These are phyloP conservation scores for Xylaria sp. DNA, from an alignment of 2,329 filamentous ascomycete species.

Conservation along the genomic window DNA sequence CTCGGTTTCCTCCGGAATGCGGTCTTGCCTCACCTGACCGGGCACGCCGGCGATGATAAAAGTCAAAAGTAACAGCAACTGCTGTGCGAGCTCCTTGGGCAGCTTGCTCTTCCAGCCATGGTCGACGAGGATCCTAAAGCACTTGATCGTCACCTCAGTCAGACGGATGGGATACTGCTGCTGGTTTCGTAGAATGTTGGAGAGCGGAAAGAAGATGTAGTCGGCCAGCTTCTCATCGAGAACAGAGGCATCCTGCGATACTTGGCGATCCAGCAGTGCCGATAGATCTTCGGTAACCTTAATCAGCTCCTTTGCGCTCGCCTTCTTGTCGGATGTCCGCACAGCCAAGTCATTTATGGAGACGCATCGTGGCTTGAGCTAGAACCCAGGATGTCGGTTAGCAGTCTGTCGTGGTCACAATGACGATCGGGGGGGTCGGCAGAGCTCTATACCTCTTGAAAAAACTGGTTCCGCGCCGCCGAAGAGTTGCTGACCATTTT, in stretches of 20 bases:
- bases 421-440: constrained; percentile 6
- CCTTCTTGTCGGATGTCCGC: constrained; percentile 57
- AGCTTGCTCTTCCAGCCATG: constrained; percentile 83
- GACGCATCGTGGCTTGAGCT: constrained; percentile 74
- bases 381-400: constrained; percentile 18
- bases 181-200: constrained; percentile 83
- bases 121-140: constrained; percentile 76
- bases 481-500: constrained; percentile 45
- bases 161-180: constrained; percentile 76
- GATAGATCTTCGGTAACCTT: constrained; percentile 60
- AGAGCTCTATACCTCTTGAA: constrained; percentile 46
- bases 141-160: constrained; percentile 81
- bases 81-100: constrained; percentile 77
- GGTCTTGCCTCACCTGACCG: constrained; percentile 60
- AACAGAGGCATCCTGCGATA: constrained; percentile 56
- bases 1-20: constrained; percentile 77
- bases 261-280: constrained; percentile 58
- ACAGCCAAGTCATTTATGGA: constrained; percentile 68
- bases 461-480: constrained; percentile 47
- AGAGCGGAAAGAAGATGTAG: constrained; percentile 94
- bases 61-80: constrained; percentile 85
- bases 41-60: constrained; percentile 82
- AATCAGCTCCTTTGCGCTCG: constrained; percentile 57
- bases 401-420: constrained; percentile 23
- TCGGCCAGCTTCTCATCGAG: constrained; percentile 88